These are phyloP conservation scores for Apiotrichum laibachii DNA, from an alignment of 1,284 basidiomycete species.

Conservation along the genomic window DNA sequence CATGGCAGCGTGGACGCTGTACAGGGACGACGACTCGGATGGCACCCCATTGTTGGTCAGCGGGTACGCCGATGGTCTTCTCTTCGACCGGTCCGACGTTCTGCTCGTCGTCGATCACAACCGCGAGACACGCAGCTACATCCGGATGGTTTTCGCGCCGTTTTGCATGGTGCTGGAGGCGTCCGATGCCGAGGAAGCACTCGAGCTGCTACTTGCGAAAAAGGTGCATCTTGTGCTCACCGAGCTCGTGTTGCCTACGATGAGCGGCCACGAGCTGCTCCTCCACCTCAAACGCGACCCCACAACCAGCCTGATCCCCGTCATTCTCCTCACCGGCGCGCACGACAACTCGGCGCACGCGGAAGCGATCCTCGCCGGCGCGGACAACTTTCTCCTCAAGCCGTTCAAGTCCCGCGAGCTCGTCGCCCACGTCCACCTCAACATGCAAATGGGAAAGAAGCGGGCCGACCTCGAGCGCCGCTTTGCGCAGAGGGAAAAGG, in stretches of 20 bases:
- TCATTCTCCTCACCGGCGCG: conserved; percentile 34
- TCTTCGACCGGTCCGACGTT: conserved; percentile 30
- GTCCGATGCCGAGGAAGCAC: conserved; percentile 47
- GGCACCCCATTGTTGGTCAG: conserved; percentile 7
- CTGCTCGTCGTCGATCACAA: conserved; percentile 35
- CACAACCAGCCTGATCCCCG: conserved; percentile 29
- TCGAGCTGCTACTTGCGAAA: conserved; percentile 26
- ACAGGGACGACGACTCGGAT: neutral
- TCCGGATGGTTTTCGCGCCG: conserved; percentile 39
- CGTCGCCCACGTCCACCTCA: conserved; percentile 49
- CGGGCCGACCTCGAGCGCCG: conserved; percentile 36
- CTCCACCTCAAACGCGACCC: conserved; percentile 24
- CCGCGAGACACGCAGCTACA: conserved; percentile 45
- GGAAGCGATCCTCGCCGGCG: conserved; percentile 49
- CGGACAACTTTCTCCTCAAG: conserved; percentile 50
- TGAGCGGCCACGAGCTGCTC: conserved; percentile 39
- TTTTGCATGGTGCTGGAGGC: conserved; percentile 49
- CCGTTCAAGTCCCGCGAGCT: conserved; percentile 52
- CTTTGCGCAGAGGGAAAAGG: conserved; percentile 37
- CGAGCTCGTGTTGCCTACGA: conserved; percentile 47
- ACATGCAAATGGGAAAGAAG: conserved; percentile 48
- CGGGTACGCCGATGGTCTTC: conserved; percentile 13
- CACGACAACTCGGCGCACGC: conserved; percentile 38
- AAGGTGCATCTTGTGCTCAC: conserved; percentile 38
- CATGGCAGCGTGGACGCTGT: neutral